Evolutionary conservation across 805 yeast species (phyloP), one percentile per base, ranked within the genome.

Genomic region (Candida chauliodis): DNA sequence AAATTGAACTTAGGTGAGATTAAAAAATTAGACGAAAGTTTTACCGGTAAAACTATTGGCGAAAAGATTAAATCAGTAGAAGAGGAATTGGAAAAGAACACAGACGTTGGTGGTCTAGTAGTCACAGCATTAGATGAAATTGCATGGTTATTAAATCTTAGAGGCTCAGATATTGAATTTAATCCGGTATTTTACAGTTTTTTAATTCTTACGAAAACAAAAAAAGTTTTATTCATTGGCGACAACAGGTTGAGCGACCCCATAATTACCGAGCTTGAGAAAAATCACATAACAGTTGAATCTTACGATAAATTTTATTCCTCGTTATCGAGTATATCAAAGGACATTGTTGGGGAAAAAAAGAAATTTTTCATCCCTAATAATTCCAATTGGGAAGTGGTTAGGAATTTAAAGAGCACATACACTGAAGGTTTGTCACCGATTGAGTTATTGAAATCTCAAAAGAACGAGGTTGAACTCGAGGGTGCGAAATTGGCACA

Each of bases 91-190:
- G 48, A 68, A 23, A 34, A 57, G 5, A 51, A 58, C 28, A 19
- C 33, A n/a, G 20, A 18, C 20, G 54, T 60, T 21, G 53, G 57
- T 27, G 69, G 69, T 8, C 47, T 67, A 37, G 65, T 76, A 8
- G 46, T 53, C 1, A 50, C 55, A 10, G 81, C 90, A 0, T 63
- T 90, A 38, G 97, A 91, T 63, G 96, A 90, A 50, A 76, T 89
- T 40, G 93, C 95, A 4, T 90, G 97, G 96, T 63, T 89, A 30
- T 54, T 75, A 42, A 75, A 75, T 45, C 55, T 76, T 40, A 58
- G 81, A 42, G 81, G 80, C 18, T 71, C 56, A 36, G 81, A 76
- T 52, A 76, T 76, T 41, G 74, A 71, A 34, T 76, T 50, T 55
- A 76, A 75, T 48, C 81, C 81, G 3, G 69, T 76, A 13, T 76